Conservation (phyloP, 1,139 yeast genomes). For the Zygoascus sp. region DNA sequence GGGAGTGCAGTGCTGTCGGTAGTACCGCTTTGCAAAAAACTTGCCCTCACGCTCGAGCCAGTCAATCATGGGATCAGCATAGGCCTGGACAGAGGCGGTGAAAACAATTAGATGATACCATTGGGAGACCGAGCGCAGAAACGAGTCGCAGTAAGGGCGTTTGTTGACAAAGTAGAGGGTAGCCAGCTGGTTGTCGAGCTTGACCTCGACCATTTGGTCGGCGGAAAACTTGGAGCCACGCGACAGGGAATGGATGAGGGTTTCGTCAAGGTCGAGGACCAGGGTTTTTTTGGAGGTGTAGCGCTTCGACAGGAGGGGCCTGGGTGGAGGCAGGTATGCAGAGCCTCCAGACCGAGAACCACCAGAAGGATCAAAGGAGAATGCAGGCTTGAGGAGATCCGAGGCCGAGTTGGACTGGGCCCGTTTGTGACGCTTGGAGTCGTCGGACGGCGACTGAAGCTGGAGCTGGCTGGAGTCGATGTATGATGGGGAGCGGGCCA, state of each 20-base stretch:
- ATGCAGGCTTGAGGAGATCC: slow-evolving; percentile 2
- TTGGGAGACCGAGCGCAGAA: slow-evolving; percentile 67
- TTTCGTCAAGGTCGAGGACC: slow-evolving; percentile 87
- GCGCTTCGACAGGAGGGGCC: slow-evolving; percentile 34
- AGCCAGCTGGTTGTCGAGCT: slow-evolving; percentile 55
- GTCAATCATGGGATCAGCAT: slow-evolving; percentile 95
- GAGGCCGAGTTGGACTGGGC: not conserved
- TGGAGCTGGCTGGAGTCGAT: slow-evolving; percentile 7
- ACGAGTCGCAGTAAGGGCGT: slow-evolving; percentile 85
- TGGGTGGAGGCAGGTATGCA: slow-evolving; percentile 19
- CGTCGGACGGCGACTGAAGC: slow-evolving; percentile 8
- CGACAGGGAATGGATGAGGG: slow-evolving; percentile 84
- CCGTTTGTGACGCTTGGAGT: not conserved
- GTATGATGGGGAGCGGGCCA: slow-evolving; percentile 4
- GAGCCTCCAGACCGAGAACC: too few species aligned
- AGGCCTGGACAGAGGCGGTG: slow-evolving; percentile 91
- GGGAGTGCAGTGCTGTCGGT: slow-evolving; percentile 75
- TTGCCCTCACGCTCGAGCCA: slow-evolving; percentile 61
- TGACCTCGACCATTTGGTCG: slow-evolving; percentile 81
- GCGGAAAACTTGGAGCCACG: slow-evolving; percentile 54
- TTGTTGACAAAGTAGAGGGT: slow-evolving; percentile 87
- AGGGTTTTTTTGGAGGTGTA: slow-evolving; percentile 56
- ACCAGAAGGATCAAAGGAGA: not conserved
- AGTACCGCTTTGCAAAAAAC: slow-evolving; percentile 58
- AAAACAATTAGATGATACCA: slow-evolving; percentile 90